These are phyloP conservation scores for Hibiscus tridactylites DNA, from an alignment of 345 rosid species.

Conservation along the genomic window DNA sequence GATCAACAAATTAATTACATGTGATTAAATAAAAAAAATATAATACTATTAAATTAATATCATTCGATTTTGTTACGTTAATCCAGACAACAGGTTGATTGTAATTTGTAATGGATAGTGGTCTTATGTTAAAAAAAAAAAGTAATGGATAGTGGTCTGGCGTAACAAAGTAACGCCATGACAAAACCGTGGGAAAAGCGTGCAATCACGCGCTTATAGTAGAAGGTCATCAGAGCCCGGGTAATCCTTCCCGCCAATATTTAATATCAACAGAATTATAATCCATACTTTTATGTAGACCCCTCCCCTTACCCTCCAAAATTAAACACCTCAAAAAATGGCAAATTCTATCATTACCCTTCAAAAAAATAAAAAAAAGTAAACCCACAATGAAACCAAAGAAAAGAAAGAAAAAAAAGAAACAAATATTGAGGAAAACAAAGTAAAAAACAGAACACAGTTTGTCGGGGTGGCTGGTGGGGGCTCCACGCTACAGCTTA, in stretches of 20 bases:
- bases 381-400: neutral
- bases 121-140: no score
- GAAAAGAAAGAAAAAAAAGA: neutral
- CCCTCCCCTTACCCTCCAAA: neutral
- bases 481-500: constrained; percentile 15
- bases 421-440: neutral
- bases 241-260: constrained; percentile 12
- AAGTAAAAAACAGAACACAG: constrained; percentile 15
- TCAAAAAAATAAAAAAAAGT: neutral
- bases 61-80: no score
- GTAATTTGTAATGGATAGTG: no score
- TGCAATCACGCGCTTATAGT: neutral
- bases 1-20: no score
- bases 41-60: no score
- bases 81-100: no score
- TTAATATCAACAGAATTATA: neutral
- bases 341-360: neutral
- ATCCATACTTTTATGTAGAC: neutral
- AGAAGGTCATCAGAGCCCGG: neutral
- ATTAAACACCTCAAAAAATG: constrained; percentile 4
- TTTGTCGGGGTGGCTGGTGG: constrained; percentile 22
- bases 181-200: neutral
- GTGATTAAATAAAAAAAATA: no score
- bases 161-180: neutral
- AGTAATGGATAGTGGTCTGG: neutral